Conservation (phyloP, 2,329 filamentous ascomycete genomes). For the Penicillium sp. region DNA sequence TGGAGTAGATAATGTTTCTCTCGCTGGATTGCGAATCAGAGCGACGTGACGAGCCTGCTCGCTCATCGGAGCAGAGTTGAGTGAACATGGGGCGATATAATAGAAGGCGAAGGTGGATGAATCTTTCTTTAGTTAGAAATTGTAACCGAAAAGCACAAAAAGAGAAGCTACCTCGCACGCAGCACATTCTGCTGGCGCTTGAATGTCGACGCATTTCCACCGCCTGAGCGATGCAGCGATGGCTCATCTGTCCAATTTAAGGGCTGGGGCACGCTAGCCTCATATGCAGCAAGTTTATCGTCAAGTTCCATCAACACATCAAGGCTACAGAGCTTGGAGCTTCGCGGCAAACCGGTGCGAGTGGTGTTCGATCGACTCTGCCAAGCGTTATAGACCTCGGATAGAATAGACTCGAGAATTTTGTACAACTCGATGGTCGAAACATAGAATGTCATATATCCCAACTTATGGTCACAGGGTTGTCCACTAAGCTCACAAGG, state of each 20-base stretch:
- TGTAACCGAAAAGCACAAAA: neutral
- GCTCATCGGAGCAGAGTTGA: constrained; percentile 28
- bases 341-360: constrained; percentile 4
- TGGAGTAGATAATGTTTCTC: constrained; percentile 23
- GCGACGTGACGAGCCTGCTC: constrained; percentile 2
- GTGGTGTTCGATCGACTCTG: constrained; percentile 15
- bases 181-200: constrained; percentile 31
- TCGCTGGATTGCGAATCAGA: constrained; percentile 6
- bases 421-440: constrained; percentile 26
- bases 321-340: constrained; percentile 16
- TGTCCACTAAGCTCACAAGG: constrained; percentile 15
- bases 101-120: constrained; percentile 31
- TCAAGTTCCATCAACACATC: constrained; percentile 30
- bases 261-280: constrained; percentile 20
- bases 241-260: constrained; percentile 23
- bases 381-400: constrained; percentile 34
- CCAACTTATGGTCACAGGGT: constrained; percentile 10
- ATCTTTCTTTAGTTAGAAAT: constrained; percentile 11
- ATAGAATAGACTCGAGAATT: constrained; percentile 34
- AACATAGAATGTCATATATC: constrained; percentile 26
- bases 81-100: constrained; percentile 36
- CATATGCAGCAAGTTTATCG: constrained; percentile 22
- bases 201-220: constrained; percentile 9
- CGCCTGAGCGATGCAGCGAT: neutral
- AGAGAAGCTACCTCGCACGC: constrained; percentile 21